phyloP scores from a whole-genome alignment of 139 green algal species.

The Tetradesmus lagerheimii region DNA sequence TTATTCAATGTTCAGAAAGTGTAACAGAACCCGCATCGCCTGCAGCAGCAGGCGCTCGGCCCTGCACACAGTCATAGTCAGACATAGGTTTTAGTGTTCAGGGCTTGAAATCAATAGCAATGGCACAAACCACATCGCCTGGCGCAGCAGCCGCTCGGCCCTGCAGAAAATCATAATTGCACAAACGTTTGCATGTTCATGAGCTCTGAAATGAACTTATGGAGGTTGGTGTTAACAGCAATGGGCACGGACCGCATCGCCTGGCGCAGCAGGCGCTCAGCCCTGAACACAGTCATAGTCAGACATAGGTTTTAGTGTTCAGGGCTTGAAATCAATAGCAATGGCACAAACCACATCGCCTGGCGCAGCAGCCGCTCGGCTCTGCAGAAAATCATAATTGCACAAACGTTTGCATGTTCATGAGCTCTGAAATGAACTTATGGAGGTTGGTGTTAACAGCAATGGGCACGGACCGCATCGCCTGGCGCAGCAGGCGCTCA shows the following conservation, averaged over 20 bases:
- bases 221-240: conserved; percentile 4
- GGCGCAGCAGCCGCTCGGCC: background rate
- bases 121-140: background rate
- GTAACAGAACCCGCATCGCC: no score
- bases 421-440: no score
- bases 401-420: no score
- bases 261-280: conserved; percentile 45
- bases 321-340: no score
- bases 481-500: no score
- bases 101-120: background rate
- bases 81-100: background rate
- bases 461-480: no score
- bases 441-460: no score
- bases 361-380: background rate
- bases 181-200: no score
- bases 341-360: background rate
- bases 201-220: no score
- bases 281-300: background rate
- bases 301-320: background rate
- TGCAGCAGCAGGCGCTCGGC: conserved; percentile 45
- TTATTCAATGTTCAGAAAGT: no score
- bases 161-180: no score
- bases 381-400: no score
- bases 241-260: conserved; percentile 73
- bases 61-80: background rate